Percentiles rank a stretch among this genome's conserved stretches.
Conservation (phyloP, 148 eudicot genomes). For the Arbutus unedo region DNA sequence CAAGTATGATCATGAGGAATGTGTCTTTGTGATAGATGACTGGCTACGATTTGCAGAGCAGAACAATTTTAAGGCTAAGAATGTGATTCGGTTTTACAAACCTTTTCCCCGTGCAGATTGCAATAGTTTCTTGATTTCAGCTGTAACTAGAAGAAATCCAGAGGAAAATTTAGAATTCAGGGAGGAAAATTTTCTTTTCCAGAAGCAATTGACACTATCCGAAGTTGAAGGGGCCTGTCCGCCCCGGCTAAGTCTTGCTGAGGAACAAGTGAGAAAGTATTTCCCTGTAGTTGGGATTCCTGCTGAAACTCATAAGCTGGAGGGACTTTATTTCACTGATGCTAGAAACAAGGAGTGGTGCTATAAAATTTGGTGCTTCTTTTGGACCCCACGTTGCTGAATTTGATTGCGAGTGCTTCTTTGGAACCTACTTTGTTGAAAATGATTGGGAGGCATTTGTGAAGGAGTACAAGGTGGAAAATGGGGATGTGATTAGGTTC, state of each 20-base stretch:
- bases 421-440: not conserved
- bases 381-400: no score
- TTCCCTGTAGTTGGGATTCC: not conserved
- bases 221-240: not conserved
- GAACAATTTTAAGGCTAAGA: not conserved
- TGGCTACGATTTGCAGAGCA: not conserved
- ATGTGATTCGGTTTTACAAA: not conserved
- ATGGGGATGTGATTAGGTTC: not conserved
- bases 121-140: not conserved
- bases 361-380: not conserved
- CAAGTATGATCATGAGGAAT: not conserved
- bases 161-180: not conserved
- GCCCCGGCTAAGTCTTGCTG: not conserved
- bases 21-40: not conserved
- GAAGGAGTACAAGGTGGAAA: not conserved
- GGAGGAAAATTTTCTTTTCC: not conserved
- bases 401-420: no score
- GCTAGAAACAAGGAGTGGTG: conserved; percentile 3
- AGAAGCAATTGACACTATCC: not conserved
- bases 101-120: not conserved
- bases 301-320: not conserved
- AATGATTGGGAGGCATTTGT: conserved; percentile 5
- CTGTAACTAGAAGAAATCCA: not conserved
- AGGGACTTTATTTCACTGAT: not conserved
- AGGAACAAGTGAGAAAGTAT: not conserved